Evolutionary conservation across 2,329 filamentous ascomycete genomes (phyloP).

Genomic region (Aureobasidium sp.): DNA sequence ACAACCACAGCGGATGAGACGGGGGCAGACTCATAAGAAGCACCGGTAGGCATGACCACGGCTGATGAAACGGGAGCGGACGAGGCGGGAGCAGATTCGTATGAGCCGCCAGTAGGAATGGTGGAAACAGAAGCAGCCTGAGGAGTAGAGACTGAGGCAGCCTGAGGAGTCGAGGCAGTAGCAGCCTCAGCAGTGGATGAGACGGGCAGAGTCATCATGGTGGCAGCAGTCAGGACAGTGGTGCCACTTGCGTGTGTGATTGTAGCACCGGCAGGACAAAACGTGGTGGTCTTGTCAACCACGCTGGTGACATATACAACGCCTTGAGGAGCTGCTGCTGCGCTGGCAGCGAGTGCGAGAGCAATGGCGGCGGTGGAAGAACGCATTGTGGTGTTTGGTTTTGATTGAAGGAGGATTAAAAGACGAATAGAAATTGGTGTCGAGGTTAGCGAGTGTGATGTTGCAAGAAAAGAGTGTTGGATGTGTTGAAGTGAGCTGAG

Average conservation of each 20-base stretch:
- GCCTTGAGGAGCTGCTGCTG: not conserved
- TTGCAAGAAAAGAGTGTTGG: not conserved
- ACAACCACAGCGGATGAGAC: not conserved
- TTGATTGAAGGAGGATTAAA: not conserved
- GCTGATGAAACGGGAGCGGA: not conserved
- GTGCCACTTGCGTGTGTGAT: slow-evolving; percentile 6
- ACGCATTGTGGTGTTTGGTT: slow-evolving; percentile 1
- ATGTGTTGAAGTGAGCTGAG: not conserved
- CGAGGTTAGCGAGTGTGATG: not conserved
- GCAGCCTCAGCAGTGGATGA: not conserved
- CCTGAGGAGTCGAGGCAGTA: not conserved
- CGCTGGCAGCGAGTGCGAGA: not conserved
- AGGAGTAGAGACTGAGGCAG: not conserved
- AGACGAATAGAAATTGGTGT: not conserved
- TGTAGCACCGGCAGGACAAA: not conserved
- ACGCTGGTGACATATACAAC: slow-evolving; percentile 10
- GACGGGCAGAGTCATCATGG: not conserved
- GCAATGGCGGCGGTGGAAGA: slow-evolving; percentile 3
- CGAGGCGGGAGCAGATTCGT: not conserved
- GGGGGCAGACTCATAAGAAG: not conserved
- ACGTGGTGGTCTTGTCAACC: slow-evolving; percentile 1
- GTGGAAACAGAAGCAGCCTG: too few species aligned
- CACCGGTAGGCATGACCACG: too few species aligned
- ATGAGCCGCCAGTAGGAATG: not conserved
- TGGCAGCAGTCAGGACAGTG: slow-evolving; percentile 2